Conservation (phyloP, 2,329 filamentous ascomycete species). For the Fusarium duplospermum region DNA sequence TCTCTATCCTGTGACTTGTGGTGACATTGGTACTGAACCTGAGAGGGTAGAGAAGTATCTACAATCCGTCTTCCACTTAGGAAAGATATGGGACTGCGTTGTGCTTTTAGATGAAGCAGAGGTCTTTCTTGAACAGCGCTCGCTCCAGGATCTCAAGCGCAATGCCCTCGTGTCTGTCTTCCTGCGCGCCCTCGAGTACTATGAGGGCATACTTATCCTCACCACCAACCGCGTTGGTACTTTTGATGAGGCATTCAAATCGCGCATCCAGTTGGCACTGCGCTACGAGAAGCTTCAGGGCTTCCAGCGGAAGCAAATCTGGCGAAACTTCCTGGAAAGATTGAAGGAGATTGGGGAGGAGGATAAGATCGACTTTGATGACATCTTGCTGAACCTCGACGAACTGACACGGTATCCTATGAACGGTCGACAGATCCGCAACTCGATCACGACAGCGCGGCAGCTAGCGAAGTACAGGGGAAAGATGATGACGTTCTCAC, state of each 20-base stretch:
- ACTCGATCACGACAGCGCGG: conserved; percentile 12
- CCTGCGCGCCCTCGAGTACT: conserved; percentile 12
- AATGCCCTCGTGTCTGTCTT: conserved; percentile 2
- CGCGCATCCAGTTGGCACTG: conserved; percentile 5
- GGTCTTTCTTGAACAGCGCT: conserved; percentile 12
- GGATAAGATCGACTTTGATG: not conserved
- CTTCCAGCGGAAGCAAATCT: conserved; percentile 1
- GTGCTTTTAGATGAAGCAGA: conserved; percentile 18
- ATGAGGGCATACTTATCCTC: not conserved
- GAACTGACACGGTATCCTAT: not conserved
- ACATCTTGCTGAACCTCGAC: not conserved
- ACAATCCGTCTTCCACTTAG: not conserved
- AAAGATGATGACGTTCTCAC: conserved; percentile 3
- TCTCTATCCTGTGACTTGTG: conserved; percentile 17
- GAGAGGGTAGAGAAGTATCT: conserved; percentile 7
- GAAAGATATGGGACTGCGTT: not conserved
- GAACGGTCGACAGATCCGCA: conserved; percentile 21
- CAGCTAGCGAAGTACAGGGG: conserved; percentile 10
- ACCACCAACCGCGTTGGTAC: conserved; percentile 17
- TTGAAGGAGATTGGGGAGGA: not conserved
- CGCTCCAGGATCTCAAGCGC: not conserved
- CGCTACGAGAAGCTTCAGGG: conserved; percentile 9
- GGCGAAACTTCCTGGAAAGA: not conserved
- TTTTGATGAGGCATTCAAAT: conserved; percentile 21
- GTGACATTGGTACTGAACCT: conserved; percentile 18